Conservation (phyloP, 2,329 filamentous ascomycete genomes). For the Fusarium lateritium region DNA sequence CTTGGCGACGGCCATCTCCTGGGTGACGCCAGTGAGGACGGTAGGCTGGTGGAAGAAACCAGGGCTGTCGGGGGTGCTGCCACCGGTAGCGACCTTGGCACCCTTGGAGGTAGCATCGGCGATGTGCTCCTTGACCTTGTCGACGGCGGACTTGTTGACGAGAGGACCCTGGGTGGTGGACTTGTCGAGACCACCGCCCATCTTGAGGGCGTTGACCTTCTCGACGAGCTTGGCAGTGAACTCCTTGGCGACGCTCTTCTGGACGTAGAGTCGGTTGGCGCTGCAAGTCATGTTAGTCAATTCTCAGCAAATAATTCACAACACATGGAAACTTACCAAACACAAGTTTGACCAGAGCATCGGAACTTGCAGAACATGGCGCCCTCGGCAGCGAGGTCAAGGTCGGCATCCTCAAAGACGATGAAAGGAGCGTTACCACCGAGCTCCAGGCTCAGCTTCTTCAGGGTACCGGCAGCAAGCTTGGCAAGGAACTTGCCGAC, state of each 20-base stretch:
- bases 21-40: slow-evolving; percentile 70
- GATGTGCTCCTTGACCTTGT: slow-evolving; percentile 74
- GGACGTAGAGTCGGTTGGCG: slow-evolving; percentile 56
- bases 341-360: slow-evolving; percentile 75
- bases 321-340: slow-evolving; percentile 53
- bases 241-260: slow-evolving; percentile 50
- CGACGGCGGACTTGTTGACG: slow-evolving; percentile 75
- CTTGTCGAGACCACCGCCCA: slow-evolving; percentile 48
- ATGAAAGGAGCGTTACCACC: slow-evolving; percentile 79
- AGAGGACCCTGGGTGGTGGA: slow-evolving; percentile 56
- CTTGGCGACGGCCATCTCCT: slow-evolving; percentile 50
- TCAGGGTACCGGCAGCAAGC: slow-evolving; percentile 73
- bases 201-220: slow-evolving; percentile 50
- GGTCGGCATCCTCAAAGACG: slow-evolving; percentile 76
- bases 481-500: slow-evolving; percentile 75
- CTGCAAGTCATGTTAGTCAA: slow-evolving; percentile 34
- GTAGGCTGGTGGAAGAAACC: slow-evolving; percentile 79
- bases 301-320: fast-evolving
- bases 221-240: slow-evolving; percentile 51
- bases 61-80: slow-evolving; percentile 76
- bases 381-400: slow-evolving; percentile 71
- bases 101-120: slow-evolving; percentile 73
- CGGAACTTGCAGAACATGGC: slow-evolving; percentile 62
- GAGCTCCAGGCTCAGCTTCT: slow-evolving; percentile 77
- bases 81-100: slow-evolving; percentile 69